These are phyloP conservation scores for Cruciata laevipes DNA, from an alignment of 257 asterid species.

Conservation along the genomic window DNA sequence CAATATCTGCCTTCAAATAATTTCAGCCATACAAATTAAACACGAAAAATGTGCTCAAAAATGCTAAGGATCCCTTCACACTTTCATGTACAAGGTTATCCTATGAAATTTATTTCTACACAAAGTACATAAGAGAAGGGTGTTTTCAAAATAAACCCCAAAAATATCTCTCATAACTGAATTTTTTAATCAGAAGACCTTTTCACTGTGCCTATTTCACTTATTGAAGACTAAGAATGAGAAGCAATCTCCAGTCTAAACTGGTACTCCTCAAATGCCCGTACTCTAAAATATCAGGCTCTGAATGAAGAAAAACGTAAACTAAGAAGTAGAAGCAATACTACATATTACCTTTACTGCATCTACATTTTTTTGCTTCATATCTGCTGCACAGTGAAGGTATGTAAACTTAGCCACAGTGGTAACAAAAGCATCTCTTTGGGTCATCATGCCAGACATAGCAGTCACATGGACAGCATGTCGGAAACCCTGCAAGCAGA, in stretches of 20 bases:
- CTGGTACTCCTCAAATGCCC: background rate
- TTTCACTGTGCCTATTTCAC: background rate
- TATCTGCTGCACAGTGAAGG: slow-evolving; percentile 98
- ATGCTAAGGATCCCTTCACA: background rate
- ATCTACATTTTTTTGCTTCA: slow-evolving; percentile 97
- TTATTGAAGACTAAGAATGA: background rate
- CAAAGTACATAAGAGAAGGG: background rate
- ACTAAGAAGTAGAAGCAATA: slow-evolving; percentile 16
- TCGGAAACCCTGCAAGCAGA: slow-evolving; percentile 87
- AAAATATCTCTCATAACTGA: background rate
- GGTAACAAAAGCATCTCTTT: slow-evolving; percentile 97
- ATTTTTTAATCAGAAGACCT: background rate
- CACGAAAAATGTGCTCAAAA: background rate
- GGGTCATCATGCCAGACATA: slow-evolving; percentile 94
- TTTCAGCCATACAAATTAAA: background rate
- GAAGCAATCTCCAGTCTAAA: background rate
- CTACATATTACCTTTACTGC: slow-evolving; percentile 88
- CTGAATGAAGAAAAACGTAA: background rate
- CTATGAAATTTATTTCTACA: background rate
- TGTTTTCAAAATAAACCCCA: background rate
- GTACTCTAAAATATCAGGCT: background rate
- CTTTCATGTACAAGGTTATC: background rate
- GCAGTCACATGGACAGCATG: slow-evolving; percentile 96
- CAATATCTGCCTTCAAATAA: background rate
- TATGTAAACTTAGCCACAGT: slow-evolving; percentile 94